A percentile compares a stretch with the other conserved stretches of the same genome.
These are phyloP conservation scores for Colletotrichum musicola DNA, from an alignment of 2,329 filamentous ascomycete species.

Conservation along the genomic window DNA sequence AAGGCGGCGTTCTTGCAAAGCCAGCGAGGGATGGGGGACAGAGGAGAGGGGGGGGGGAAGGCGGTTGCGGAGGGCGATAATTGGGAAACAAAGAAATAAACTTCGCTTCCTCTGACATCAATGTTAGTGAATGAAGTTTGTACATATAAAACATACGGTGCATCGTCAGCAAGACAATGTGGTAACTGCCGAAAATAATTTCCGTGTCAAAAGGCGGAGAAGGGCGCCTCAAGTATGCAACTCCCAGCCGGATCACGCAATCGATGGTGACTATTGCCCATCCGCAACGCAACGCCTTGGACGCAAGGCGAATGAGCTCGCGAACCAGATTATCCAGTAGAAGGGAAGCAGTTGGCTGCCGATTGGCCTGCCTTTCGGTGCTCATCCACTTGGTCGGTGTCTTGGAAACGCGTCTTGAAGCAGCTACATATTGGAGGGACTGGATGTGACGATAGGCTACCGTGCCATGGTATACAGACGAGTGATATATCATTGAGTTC, in stretches of 20 bases:
- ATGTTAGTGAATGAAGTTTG: too few species aligned
- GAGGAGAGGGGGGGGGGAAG: background rate
- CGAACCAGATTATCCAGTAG: background rate
- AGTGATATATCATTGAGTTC: too few species aligned
- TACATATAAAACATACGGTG: too few species aligned
- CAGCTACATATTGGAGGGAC: too few species aligned
- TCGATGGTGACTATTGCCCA: conserved; percentile 35
- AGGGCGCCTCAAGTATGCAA: conserved; percentile 13
- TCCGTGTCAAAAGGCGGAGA: background rate
- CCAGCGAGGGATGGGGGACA: background rate
- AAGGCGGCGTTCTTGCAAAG: background rate
- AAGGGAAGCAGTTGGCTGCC: background rate
- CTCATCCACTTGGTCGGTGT: too few species aligned
- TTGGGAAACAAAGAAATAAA: background rate
- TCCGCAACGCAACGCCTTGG: conserved; percentile 28
- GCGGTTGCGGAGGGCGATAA: background rate
- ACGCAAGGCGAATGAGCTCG: background rate
- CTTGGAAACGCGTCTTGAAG: too few species aligned
- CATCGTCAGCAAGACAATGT: too few species aligned
- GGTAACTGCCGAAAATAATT: too few species aligned
- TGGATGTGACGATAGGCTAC: too few species aligned
- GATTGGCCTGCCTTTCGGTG: background rate
- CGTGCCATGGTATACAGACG: too few species aligned
- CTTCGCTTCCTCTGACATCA: too few species aligned
- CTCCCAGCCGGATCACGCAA: conserved; percentile 31